A percentile compares a stretch with the other conserved stretches of the same genome.
These are phyloP conservation scores for Pezicula rhizophila DNA, from an alignment of 2,329 filamentous ascomycete genomes.

Conservation along the genomic window DNA sequence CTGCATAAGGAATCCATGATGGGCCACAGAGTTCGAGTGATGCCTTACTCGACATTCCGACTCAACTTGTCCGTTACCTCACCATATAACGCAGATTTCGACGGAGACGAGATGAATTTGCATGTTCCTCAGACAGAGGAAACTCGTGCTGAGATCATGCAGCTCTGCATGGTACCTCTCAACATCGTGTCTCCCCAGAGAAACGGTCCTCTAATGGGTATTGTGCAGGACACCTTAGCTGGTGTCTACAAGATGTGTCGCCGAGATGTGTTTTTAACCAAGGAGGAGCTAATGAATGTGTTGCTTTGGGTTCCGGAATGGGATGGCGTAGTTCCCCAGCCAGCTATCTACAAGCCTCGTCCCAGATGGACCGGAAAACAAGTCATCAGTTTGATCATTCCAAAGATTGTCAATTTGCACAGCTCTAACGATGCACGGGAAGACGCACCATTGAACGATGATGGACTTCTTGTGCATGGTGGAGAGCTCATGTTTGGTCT, in stretches of 20 bases:
- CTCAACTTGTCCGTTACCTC: constrained; percentile 96
- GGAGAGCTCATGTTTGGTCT: constrained; percentile 88
- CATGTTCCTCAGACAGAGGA: constrained; percentile 98
- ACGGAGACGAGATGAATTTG: constrained; percentile 99
- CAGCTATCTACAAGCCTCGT: constrained; percentile 87
- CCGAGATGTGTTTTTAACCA: constrained; percentile 83
- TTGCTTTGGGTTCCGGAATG: constrained; percentile 97
- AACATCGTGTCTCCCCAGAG: constrained; percentile 98
- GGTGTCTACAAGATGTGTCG: constrained; percentile 96
- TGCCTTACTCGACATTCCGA: constrained; percentile 98
- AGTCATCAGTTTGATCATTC: constrained; percentile 88
- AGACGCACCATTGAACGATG: constrained; percentile 62
- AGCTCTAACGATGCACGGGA: constrained; percentile 54
- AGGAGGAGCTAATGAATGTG: constrained; percentile 91
- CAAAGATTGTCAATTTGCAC: constrained; percentile 75
- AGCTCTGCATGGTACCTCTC: constrained; percentile 94
- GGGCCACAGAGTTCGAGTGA: constrained; percentile 94
- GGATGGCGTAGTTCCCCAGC: constrained; percentile 90
- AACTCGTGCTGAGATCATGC: constrained; percentile 86
- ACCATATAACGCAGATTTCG: constrained; percentile 99
- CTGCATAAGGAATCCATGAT: constrained; percentile 99
- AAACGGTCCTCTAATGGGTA: constrained; percentile 98
- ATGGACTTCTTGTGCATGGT: constrained; percentile 74
- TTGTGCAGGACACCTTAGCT: constrained; percentile 94
- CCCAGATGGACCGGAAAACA: constrained; percentile 98